Conservation (phyloP, 2,329 filamentous ascomycete genomes). For the Alternaria rosae region DNA sequence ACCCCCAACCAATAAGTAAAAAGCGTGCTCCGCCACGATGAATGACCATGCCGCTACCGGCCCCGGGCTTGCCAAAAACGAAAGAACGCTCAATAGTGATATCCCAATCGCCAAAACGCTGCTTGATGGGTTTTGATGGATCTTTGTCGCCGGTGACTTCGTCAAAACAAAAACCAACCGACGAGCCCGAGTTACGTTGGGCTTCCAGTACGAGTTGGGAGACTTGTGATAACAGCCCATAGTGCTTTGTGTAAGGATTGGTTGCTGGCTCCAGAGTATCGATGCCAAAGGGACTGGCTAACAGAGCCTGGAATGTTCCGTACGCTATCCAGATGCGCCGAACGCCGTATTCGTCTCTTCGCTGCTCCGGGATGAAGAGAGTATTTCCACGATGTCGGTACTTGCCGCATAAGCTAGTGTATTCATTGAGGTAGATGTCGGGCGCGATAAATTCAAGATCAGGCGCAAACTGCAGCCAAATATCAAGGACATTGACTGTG, state of each 20-base stretch:
- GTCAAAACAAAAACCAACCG: slow-evolving; percentile 56
- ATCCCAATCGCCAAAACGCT: slow-evolving; percentile 46
- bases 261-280: slow-evolving; percentile 50
- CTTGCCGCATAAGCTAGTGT: slow-evolving; percentile 53
- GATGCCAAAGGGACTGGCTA: slow-evolving; percentile 45
- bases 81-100: slow-evolving; percentile 55
- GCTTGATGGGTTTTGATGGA: slow-evolving; percentile 39
- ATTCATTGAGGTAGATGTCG: slow-evolving; percentile 60
- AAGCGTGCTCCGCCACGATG: slow-evolving; percentile 51
- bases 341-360: slow-evolving; percentile 54
- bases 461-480: slow-evolving; percentile 57
- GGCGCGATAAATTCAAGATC: slow-evolving; percentile 58
- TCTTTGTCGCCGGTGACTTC: slow-evolving; percentile 39
- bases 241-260: slow-evolving; percentile 50
- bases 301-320: slow-evolving; percentile 28
- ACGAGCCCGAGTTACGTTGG: slow-evolving; percentile 33
- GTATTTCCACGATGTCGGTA: slow-evolving; percentile 56
- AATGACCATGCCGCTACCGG: slow-evolving; percentile 55
- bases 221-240: slow-evolving; percentile 50
- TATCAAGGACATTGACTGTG: slow-evolving; percentile 39
- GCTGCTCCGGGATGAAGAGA: slow-evolving; percentile 62
- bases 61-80: slow-evolving; percentile 55
- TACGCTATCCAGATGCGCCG: slow-evolving; percentile 38
- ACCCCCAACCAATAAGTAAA: slow-evolving; percentile 57
- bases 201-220: slow-evolving; percentile 50